These are phyloP conservation scores for Gardenia jasminoides DNA, from an alignment of 257 asterid genomes.

Conservation along the genomic window DNA sequence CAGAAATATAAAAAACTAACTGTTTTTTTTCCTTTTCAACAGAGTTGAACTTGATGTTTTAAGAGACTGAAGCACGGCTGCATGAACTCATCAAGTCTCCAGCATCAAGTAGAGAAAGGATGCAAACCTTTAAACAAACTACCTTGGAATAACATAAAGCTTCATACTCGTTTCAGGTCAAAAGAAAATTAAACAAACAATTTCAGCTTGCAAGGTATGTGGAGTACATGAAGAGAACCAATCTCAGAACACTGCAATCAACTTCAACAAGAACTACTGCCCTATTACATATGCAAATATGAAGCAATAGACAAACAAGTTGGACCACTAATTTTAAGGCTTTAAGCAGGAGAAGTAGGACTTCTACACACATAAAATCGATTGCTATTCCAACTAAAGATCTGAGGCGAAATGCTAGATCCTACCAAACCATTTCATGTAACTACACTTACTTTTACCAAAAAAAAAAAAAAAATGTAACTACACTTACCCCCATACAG, in stretches of 20 bases:
- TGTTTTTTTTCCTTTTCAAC: background rate
- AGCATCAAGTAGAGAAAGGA: background rate
- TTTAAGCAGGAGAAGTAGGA: background rate
- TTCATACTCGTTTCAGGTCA: background rate
- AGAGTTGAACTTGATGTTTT: background rate
- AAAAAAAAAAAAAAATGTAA: too few relatives aligned
- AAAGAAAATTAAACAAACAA: background rate
- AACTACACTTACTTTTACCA: constrained; percentile 44
- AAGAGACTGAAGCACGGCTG: background rate
- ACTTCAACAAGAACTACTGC: background rate
- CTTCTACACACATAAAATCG: background rate
- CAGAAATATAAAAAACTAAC: background rate
- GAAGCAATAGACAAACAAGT: background rate
- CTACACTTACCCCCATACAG: constrained; percentile 67
- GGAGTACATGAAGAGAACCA: background rate
- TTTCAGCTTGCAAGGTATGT: background rate
- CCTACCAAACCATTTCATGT: constrained; percentile 7
- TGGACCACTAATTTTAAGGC: background rate
- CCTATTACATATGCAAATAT: too few relatives aligned
- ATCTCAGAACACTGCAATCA: background rate
- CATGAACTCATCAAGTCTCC: background rate
- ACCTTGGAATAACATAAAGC: background rate
- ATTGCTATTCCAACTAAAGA: background rate
- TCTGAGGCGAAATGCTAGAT: background rate
- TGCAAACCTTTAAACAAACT: background rate